Base-by-base conservation (phyloP, 2,329 filamentous ascomycete species). In the Fusarium luffae region DNA sequence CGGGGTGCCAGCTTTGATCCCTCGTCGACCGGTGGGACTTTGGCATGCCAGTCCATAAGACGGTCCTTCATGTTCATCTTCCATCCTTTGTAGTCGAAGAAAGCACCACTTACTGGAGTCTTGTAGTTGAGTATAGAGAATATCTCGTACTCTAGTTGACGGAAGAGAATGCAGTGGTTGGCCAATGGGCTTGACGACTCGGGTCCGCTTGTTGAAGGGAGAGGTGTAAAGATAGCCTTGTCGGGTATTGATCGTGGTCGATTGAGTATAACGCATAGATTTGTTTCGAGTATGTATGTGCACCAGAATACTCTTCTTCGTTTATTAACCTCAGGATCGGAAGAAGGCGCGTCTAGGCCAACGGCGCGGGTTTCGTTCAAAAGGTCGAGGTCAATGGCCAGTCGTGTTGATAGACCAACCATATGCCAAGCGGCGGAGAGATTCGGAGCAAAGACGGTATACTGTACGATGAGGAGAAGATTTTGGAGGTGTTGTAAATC, bases 131-230 rank as follows among this genome's bases (percentile, higher is more conserved):
- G 57, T 0, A 66, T 77, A 1, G 37, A 54, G 2, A 70, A 71
- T 4, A 75, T 74, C 23, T 76, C 74, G 18, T 74, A 75, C n/a
- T 76, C 74, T 1, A 74, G 50, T 13, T 56, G 64, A 1, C 74
- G 75, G 4, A 50, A 56, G 3, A 63, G 62, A 5, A 76, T 66
- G 18, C 73, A 44, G 34, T 77, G 75, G 1, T 73, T 54, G 4
- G 69, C 75, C 1, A 67, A 44, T 3, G 50, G 37, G 4, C 28
- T 63, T 3, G 57, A 57, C 0, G 69, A 51, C n/a, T 69, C 63
- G 0, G 52, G 54, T 2, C 63, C 50, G 11, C 48, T 40, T 3
- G 32, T 59, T 1, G 59, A 34, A 1, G 66, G 69, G 1, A 72
- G 47, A 0, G 66, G 51, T 0, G 63, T 68, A 16, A 65, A 66